Percentiles rank a stretch among this genome's conserved stretches.
Conservation (phyloP, 2,329 filamentous ascomycete genomes). For the Alternaria viburni region DNA sequence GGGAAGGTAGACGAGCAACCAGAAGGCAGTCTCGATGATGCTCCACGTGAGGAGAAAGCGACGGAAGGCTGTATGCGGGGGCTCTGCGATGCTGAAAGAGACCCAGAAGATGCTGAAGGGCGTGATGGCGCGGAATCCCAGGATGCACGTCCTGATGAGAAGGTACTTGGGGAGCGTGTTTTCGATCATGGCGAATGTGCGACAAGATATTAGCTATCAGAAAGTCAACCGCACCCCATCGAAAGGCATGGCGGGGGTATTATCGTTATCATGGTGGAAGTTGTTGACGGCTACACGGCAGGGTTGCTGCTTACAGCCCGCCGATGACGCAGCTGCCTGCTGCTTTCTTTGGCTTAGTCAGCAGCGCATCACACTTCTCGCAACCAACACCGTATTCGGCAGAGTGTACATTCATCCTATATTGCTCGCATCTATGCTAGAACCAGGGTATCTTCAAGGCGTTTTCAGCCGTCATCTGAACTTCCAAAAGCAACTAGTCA, state of each 20-base stretch:
- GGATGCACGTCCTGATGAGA: conserved; percentile 58
- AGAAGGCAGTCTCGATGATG: conserved; percentile 62
- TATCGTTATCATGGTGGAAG: conserved; percentile 1
- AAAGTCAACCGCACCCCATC: not conserved
- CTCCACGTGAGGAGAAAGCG: conserved; percentile 54
- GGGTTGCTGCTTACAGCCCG: not conserved
- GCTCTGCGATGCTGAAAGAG: conserved; percentile 45
- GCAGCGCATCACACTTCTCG: not conserved
- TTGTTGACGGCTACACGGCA: conserved; percentile 1
- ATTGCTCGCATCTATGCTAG: not conserved
- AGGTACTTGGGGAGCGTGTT: conserved; percentile 49
- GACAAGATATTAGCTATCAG: not conserved
- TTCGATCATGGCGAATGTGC: conserved; percentile 47
- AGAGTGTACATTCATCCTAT: not conserved
- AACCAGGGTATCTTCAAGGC: not conserved
- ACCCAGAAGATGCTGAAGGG: conserved; percentile 58
- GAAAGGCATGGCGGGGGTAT: not conserved
- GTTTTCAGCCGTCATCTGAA: not conserved
- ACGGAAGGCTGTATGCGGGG: conserved; percentile 32
- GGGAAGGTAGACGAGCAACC: conserved; percentile 60
- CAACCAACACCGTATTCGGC: conserved; percentile 2
- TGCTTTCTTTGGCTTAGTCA: conserved; percentile 4
- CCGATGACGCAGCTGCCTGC: conserved; percentile 6
- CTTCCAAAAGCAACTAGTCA: not conserved
- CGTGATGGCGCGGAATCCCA: conserved; percentile 57